These are phyloP conservation scores for Halenospora varia DNA, from an alignment of 495 filamentous ascomycete species.

Conservation along the genomic window DNA sequence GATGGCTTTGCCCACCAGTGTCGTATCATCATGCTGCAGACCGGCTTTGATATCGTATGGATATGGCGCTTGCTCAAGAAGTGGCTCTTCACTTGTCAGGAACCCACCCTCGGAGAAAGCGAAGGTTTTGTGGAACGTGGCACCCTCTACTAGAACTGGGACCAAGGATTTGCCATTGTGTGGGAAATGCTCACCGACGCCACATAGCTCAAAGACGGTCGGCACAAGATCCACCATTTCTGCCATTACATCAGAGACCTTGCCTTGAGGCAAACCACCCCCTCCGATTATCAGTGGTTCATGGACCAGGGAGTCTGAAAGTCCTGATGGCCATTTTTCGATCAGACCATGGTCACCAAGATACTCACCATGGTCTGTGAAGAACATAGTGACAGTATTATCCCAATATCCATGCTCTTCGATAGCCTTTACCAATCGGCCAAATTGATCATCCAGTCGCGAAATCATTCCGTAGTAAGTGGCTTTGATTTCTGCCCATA, in stretches of 20 bases:
- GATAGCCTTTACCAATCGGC: slow-evolving; percentile 15
- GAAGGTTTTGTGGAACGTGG: slow-evolving; percentile 21
- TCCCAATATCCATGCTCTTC: slow-evolving; percentile 20
- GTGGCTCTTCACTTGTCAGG: slow-evolving; percentile 23
- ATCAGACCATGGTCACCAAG: slow-evolving; percentile 29
- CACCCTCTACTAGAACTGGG: slow-evolving; percentile 16
- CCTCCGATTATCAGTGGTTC: slow-evolving; percentile 31
- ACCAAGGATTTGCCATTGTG: slow-evolving; percentile 25
- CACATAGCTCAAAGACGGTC: slow-evolving; percentile 27
- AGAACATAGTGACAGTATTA: slow-evolving; percentile 27
- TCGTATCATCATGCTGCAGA: slow-evolving; percentile 29
- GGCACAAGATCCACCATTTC: slow-evolving; percentile 32
- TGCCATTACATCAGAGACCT: slow-evolving; percentile 22
- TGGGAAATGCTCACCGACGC: slow-evolving; percentile 20
- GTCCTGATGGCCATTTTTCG: slow-evolving; percentile 30
- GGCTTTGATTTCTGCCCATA: slow-evolving; percentile 24
- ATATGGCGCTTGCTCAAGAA: slow-evolving; percentile 27
- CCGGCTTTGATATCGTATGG: slow-evolving; percentile 29
- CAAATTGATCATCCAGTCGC: slow-evolving; percentile 26
- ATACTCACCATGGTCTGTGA: slow-evolving; percentile 28
- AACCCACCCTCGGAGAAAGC: slow-evolving; percentile 29
- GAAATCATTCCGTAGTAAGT: slow-evolving; percentile 31
- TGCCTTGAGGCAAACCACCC: slow-evolving; percentile 24
- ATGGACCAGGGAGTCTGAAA: slow-evolving; percentile 25
- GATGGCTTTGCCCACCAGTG: slow-evolving; percentile 27